Evolutionary conservation across 768 basidiomycete species (phyloP).

Genomic region (Termitomyces sp.): DNA sequence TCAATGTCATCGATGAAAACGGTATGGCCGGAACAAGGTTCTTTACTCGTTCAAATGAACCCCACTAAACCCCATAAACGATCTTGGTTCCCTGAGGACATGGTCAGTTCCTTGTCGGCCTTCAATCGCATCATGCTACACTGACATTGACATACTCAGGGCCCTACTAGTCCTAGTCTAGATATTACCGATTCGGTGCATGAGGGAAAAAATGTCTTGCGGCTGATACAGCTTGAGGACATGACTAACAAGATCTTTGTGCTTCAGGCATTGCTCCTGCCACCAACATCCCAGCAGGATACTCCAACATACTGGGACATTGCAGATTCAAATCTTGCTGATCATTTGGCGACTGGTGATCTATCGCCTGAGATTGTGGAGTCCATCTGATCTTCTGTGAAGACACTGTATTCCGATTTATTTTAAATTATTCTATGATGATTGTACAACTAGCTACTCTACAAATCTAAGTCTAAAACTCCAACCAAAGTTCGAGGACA

Average conservation of each 20-base stretch:
- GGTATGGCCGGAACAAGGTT: conserved; percentile 43
- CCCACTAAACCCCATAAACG: conserved; percentile 24
- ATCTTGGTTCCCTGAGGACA: conserved; percentile 37
- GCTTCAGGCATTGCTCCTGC: conserved; percentile 29
- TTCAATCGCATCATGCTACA: background rate
- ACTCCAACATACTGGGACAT: background rate
- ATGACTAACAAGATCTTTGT: conserved; percentile 39
- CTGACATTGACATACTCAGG: conserved; percentile 17
- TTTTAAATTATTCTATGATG: background rate
- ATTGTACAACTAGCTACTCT: background rate
- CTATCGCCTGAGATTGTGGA: conserved; percentile 6
- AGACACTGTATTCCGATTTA: background rate
- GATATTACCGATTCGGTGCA: conserved; percentile 37
- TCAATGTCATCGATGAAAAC: conserved; percentile 21
- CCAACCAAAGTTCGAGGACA: background rate
- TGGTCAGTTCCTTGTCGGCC: conserved; percentile 29
- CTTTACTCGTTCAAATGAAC: conserved; percentile 42
- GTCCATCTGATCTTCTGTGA: background rate
- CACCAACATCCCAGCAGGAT: background rate
- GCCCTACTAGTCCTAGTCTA: conserved; percentile 20
- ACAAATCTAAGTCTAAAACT: background rate
- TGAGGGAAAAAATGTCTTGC: conserved; percentile 42
- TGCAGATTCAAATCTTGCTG: background rate
- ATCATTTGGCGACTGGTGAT: background rate
- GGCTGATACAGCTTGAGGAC: conserved; percentile 43